Percentiles rank a stretch among this genome's conserved stretches.
Evolutionary conservation across 164 flowering plant species (phyloP).

Genomic region (Nelumbo lutea): DNA sequence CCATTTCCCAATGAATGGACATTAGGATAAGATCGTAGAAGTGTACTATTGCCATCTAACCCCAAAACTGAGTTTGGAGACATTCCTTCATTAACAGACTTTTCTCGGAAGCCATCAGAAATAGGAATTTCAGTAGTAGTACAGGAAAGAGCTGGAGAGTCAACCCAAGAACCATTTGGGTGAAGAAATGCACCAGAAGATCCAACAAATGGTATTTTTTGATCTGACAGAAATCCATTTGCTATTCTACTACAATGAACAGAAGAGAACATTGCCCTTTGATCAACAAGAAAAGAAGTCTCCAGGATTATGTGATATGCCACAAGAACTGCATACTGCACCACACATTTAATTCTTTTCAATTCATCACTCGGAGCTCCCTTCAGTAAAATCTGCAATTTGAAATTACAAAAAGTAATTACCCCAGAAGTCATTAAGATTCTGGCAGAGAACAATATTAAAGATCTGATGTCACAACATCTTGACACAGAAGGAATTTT

Average conservation of each 20-base stretch:
- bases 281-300: slow-evolving; percentile 79
- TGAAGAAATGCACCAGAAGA: slow-evolving; percentile 7
- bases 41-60: not conserved
- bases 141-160: slow-evolving; percentile 11
- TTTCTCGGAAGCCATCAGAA: not conserved
- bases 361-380: slow-evolving; percentile 78
- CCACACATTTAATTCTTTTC: slow-evolving; percentile 72
- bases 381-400: slow-evolving; percentile 80
- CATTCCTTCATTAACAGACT: not conserved
- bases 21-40: not conserved
- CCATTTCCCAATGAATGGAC: not conserved
- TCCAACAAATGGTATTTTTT: slow-evolving; percentile 15
- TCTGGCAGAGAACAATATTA: no score
- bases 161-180: slow-evolving; percentile 14
- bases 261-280: slow-evolving; percentile 65
- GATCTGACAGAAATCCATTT: slow-evolving; percentile 15
- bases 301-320: slow-evolving; percentile 85
- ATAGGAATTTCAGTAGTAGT: slow-evolving; percentile 29
- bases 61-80: not conserved
- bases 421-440: not conserved
- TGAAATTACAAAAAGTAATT: not conserved
- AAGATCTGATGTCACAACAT: no score
- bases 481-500: no score
- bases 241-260: slow-evolving; percentile 22
- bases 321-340: slow-evolving; percentile 63